Evolutionary conservation across 2,329 filamentous ascomycete genomes (phyloP).

Genomic region (Thielaviopsis ethacetica): DNA sequence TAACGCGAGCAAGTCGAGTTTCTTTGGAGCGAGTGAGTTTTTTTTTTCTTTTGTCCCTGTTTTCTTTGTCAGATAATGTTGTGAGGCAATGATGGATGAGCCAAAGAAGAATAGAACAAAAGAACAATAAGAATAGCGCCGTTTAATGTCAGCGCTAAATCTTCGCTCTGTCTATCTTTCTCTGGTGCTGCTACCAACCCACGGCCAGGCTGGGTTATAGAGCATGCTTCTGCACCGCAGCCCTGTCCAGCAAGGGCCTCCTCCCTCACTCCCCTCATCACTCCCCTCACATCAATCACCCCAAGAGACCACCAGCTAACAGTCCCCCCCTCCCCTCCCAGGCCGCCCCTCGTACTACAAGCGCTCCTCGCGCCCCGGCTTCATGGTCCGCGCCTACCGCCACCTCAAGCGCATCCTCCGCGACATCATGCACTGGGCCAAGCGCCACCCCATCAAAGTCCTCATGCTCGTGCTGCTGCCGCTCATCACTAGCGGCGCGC

Average conservation of each 20-base stretch:
- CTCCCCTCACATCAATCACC: no score
- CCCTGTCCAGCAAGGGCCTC: no score
- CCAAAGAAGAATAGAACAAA: no score
- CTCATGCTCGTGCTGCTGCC: conserved; percentile 80
- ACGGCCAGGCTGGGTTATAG: no score
- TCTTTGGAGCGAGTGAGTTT: conserved; percentile 5
- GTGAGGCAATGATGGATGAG: not conserved
- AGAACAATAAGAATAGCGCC: no score
- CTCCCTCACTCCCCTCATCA: no score
- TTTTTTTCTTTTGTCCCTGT: not conserved
- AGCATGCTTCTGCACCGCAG: no score
- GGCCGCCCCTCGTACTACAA: conserved; percentile 54
- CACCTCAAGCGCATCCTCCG: conserved; percentile 66
- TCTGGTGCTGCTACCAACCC: no score
- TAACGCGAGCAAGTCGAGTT: conserved; percentile 15
- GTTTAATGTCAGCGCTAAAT: no score
- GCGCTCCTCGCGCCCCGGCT: conserved; percentile 65
- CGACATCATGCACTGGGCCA: conserved; percentile 67
- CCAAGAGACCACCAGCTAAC: not conserved
- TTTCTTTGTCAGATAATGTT: not conserved
- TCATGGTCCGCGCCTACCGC: conserved; percentile 55
- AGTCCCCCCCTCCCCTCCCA: conserved; percentile 12
- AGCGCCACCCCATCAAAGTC: conserved; percentile 71
- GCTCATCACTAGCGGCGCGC: conserved; percentile 65
- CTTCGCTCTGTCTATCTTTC: no score